Base-by-base conservation (phyloP, 176 grass and related monocot genomes). In the Aegilops longissima region DNA sequence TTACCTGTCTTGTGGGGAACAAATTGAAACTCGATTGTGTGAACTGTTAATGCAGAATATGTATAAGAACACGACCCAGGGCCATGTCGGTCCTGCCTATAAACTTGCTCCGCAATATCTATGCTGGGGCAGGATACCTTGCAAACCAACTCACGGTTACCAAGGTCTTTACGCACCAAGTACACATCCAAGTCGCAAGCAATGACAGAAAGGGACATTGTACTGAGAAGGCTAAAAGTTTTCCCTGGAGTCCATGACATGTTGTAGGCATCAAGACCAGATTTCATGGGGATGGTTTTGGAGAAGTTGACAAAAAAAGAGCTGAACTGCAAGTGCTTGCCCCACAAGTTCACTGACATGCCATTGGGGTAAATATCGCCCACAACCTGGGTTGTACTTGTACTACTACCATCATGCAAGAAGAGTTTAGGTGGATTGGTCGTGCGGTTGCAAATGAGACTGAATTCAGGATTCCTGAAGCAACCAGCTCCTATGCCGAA, bases 161-260 rank as follows among this genome's bases (percentile, higher is more conserved):
- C 38, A 14, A 44, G 12, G 1, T 75, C 24, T 18, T 75, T 75
- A 30, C 27, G 42, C 47, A 51, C 42, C 24, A 75, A 75, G 72
- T 51, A 75, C n/a, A 75, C 42, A 51, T 75, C 72, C 24, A 75
- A 49, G 23, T 75, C 24, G 27, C 72, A 75, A 75, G 72, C 13
- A 75, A 49, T 6, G 40, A 75, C 3, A 51, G 13, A 29, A 75
- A 75, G 3, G 39, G 3, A 2, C 3, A 75, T 16, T 0, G 2
- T 0, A 5, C 40, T 8, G 0, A 1, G 25, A 10, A 51, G 12
- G 3, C 42, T 17, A 75, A 75, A 75, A 51, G 42, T 30, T 30
- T 75, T 29, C 42, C 72, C 42, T 6, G 72, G 72, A 51, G 42
- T 75, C 72, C 72, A 75, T 29, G 72, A 75, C 44, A 75, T 75